Base-by-base conservation (phyloP, 2,329 filamentous ascomycete genomes). In the Lecanicillium sp. region DNA sequence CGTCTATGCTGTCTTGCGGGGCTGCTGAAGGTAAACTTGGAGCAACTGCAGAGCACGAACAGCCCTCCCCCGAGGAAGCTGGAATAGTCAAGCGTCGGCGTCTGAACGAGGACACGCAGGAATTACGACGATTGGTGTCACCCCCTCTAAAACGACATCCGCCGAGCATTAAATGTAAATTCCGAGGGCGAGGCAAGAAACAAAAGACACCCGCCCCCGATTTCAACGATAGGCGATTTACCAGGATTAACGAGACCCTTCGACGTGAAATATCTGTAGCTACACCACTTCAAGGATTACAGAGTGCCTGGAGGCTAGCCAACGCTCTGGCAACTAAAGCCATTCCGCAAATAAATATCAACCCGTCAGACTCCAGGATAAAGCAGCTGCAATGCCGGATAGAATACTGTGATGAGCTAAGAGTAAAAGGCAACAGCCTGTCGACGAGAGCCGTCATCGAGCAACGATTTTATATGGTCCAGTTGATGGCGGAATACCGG, bases 401-500 rank as follows among this genome's bases (percentile, higher is more conserved):
- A 35, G 20, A 35, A 22, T 10, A 15, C 33, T 35, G 33, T 35
- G 33, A 35, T 35, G 28, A 14, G 28, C 15, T n/a, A 22, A 22
- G 28, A 13, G 11, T 22, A 35, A 25, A 35, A 35, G 33, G 28
- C 28, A 27, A 35, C 18, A 35, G 33, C 33, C 18, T 35, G 33
- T 15, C 33, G 12, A 28, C 33, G 25, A 12, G 25, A 10, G 15
- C 22, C 20, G 15, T n/a, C 20, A 35, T 35, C 33, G 20, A 35
- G 20, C 33, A 14, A 35, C 33, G 33, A 35, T 28, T 35, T 28
- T 35, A 28, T 27, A 35, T 35, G 33, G 33, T 35, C 33, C 33
- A 35, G 33, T 28, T 35, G 33, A 35, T 35, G 33, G 33, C 33
- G n/a, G 22, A 35, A 35, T 35, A 28, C 33, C 33, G 12, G 33